These are phyloP conservation scores for Aureobasidium sp. DNA, from an alignment of 2,329 filamentous ascomycete genomes.

Conservation along the genomic window DNA sequence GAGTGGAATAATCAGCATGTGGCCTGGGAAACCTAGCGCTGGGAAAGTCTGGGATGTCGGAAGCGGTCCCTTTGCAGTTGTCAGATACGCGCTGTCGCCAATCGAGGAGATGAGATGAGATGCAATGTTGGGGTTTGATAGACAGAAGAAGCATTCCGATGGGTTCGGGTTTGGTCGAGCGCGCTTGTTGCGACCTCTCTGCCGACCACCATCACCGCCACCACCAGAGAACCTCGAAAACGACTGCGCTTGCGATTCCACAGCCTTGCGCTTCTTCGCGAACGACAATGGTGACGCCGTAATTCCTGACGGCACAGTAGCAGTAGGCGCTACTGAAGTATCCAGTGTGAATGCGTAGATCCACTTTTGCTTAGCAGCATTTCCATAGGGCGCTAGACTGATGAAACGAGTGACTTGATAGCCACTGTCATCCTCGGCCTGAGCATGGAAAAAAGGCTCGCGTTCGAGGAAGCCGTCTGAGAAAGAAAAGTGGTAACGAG, in stretches of 20 bases:
- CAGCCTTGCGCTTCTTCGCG: constrained; percentile 44
- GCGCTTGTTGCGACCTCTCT: constrained; percentile 33
- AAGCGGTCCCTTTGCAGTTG: constrained; percentile 84
- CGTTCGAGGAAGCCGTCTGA: constrained; percentile 76
- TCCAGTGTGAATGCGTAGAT: constrained; percentile 64
- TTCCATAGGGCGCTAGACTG: constrained; percentile 72
- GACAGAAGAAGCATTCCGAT: constrained; percentile 86
- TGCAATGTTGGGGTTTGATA: constrained; percentile 75
- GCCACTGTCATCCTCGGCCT: constrained; percentile 43
- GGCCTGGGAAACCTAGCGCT: constrained; percentile 65
- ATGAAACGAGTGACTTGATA: constrained; percentile 76
- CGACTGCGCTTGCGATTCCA: constrained; percentile 26
- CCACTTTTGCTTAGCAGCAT: constrained; percentile 66
- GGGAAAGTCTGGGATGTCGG: constrained; percentile 63
- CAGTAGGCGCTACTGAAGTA: constrained; percentile 48
- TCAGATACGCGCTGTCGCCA: constrained; percentile 78
- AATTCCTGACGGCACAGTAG: constrained; percentile 56
- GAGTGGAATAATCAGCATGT: constrained; percentile 86
- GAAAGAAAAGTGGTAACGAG: constrained; percentile 80
- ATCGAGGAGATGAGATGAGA: constrained; percentile 87
- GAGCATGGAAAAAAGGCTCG: constrained; percentile 75
- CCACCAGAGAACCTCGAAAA: constrained; percentile 45
- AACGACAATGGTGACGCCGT: constrained; percentile 66
- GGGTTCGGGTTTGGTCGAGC: constrained; percentile 40
- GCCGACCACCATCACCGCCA: constrained; percentile 36